phyloP scores from a whole-genome alignment of 2,329 filamentous ascomycete genomes.

The Colletotrichum spinosum region DNA sequence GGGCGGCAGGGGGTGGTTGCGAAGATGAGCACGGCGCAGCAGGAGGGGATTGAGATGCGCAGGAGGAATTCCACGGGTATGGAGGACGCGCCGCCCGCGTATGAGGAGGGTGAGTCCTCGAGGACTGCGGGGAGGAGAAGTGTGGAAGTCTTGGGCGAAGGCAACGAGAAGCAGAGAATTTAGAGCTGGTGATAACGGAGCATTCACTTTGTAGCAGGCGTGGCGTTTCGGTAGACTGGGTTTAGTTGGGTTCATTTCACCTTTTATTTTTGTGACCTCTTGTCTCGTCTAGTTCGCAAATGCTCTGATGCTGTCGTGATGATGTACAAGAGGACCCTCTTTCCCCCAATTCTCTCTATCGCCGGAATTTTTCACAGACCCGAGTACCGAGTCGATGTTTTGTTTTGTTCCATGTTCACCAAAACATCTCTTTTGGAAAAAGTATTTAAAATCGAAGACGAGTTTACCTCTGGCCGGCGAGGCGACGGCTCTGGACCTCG shows the following conservation, averaged over 20 bases:
- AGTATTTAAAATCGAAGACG: neutral
- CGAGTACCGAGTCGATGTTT: neutral
- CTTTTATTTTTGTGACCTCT: slow-evolving; percentile 16
- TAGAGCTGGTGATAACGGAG: neutral
- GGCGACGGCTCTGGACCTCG: slow-evolving; percentile 89
- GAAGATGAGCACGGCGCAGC: neutral
- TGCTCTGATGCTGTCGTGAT: slow-evolving; percentile 35
- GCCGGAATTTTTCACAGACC: neutral
- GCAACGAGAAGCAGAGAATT: slow-evolving; percentile 10
- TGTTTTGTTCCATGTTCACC: neutral
- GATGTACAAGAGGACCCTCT: slow-evolving; percentile 29
- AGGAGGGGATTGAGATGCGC: slow-evolving; percentile 17
- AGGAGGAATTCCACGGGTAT: slow-evolving; percentile 18
- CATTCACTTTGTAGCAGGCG: slow-evolving; percentile 13
- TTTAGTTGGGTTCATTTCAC: slow-evolving; percentile 20
- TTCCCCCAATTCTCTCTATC: neutral
- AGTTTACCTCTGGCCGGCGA: slow-evolving; percentile 75
- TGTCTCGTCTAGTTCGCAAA: slow-evolving; percentile 32
- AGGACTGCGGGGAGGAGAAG: slow-evolving; percentile 13
- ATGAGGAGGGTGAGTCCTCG: slow-evolving; percentile 16
- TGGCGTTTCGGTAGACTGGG: slow-evolving; percentile 18
- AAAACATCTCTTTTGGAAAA: neutral
- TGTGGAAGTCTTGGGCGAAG: slow-evolving; percentile 18
- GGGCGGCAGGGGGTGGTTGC: neutral
- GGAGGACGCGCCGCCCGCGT: slow-evolving; percentile 28